Conservation (phyloP, 2,329 filamentous ascomycete genomes). For the Zalaria obscura region DNA sequence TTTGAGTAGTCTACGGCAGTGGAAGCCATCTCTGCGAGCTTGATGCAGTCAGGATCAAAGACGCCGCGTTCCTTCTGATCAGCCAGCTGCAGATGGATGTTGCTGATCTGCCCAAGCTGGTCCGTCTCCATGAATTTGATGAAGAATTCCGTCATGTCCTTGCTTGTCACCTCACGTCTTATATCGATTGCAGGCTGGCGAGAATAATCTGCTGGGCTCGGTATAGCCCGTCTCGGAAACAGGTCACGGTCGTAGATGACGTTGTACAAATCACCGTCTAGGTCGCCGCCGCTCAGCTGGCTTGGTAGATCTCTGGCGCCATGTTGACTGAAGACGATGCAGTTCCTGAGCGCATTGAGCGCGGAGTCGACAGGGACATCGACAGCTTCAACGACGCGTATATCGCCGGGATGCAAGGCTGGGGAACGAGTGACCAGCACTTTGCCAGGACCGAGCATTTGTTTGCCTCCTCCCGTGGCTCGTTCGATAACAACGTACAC, state of each 20-base stretch:
- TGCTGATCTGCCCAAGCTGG: conserved; percentile 27
- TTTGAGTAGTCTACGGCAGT: conserved; percentile 25
- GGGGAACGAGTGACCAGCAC: conserved; percentile 66
- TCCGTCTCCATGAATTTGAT: conserved; percentile 55
- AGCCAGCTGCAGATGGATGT: conserved; percentile 25
- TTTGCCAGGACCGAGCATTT: conserved; percentile 20
- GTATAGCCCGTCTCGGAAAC: conserved; percentile 25
- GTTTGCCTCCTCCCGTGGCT: conserved; percentile 12
- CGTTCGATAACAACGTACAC: conserved; percentile 50
- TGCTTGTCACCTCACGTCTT: conserved; percentile 39
- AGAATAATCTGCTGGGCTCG: conserved; percentile 56
- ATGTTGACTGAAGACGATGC: conserved; percentile 61
- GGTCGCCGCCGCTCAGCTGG: conserved; percentile 64
- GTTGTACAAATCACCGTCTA: conserved; percentile 73
- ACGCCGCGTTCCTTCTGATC: conserved; percentile 15
- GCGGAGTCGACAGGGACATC: conserved; percentile 45
- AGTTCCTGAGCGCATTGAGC: conserved; percentile 51
- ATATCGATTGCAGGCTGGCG: conserved; percentile 43
- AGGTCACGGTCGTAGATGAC: conserved; percentile 56
- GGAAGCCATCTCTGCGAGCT: conserved; percentile 24
- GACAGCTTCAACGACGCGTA: conserved; percentile 51
- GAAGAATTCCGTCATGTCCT: conserved; percentile 70
- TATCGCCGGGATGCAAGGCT: conserved; percentile 67
- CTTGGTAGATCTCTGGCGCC: conserved; percentile 64
- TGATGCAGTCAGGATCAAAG: conserved; percentile 3